phyloP scores from a whole-genome alignment of 176 grass and related monocot species.

The Oryza australiensis region DNA sequence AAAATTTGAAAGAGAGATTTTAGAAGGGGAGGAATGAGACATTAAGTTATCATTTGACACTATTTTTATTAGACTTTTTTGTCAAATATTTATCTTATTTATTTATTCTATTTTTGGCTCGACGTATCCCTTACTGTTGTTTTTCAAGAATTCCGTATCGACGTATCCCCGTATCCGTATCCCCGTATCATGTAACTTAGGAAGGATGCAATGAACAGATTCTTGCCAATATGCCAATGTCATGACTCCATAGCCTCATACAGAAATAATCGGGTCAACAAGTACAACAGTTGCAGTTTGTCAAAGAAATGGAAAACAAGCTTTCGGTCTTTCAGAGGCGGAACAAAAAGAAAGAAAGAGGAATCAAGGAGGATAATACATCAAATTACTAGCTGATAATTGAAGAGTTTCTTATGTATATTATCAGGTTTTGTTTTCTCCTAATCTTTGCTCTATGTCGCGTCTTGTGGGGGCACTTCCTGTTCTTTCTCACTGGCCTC shows the following conservation, averaged over 20 bases:
- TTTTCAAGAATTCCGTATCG: too few relatives aligned
- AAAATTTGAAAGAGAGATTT: too few relatives aligned
- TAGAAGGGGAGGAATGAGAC: too few relatives aligned
- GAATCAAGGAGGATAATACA: background rate
- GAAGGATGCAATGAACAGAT: background rate
- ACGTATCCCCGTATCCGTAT: too few relatives aligned
- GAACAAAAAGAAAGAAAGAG: background rate
- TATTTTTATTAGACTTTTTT: too few relatives aligned
- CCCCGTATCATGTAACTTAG: too few relatives aligned
- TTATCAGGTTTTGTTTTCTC: background rate
- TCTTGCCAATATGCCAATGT: background rate
- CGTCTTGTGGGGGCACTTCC: conserved; percentile 24
- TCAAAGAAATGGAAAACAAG: conserved; percentile 22
- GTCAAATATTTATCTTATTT: too few relatives aligned
- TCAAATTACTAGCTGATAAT: conserved; percentile 29
- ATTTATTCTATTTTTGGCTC: too few relatives aligned
- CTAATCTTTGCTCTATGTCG: conserved; percentile 35
- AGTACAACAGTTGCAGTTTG: conserved; percentile 36
- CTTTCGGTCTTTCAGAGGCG: conserved; percentile 35
- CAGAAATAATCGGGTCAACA: conserved; percentile 19
- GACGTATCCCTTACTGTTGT: too few relatives aligned
- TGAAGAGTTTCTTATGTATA: conserved; percentile 9
- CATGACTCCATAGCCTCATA: conserved; percentile 18
- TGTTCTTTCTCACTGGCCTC: conserved; percentile 9
- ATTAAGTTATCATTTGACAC: too few relatives aligned